Evolutionary conservation across 306 rosid genomes (phyloP).

Genomic region (Trifolium subterraneum): DNA sequence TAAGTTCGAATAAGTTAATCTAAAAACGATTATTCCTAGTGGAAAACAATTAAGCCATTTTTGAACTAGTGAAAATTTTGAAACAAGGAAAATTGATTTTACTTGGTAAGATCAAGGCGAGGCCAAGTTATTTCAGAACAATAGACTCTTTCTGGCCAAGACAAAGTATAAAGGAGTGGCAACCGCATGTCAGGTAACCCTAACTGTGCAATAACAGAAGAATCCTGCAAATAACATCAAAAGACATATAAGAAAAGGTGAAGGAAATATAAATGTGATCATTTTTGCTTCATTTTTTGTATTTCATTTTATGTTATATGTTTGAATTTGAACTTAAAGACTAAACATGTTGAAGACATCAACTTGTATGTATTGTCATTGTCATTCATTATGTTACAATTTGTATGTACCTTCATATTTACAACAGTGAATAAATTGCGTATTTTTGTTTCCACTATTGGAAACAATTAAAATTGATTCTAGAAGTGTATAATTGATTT

Average conservation of each 20-base stretch:
- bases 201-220: conserved; percentile 84
- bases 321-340: conserved; percentile 10
- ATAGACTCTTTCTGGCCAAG: conserved; percentile 86
- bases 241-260: neutral
- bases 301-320: neutral
- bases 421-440: neutral
- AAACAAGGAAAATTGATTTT: conserved; percentile 37
- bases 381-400: neutral
- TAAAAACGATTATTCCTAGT: neutral
- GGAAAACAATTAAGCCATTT: too few relatives aligned
- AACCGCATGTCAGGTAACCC: conserved; percentile 93
- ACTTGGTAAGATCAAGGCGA: conserved; percentile 93
- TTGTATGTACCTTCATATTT: neutral
- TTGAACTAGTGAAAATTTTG: too few relatives aligned
- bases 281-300: conserved; percentile 2
- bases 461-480: too few relatives aligned
- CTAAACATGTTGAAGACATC: neutral
- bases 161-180: conserved; percentile 82
- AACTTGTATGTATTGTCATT: neutral
- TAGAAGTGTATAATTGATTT: too few relatives aligned
- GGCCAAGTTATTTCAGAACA: conserved; percentile 93
- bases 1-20: neutral
- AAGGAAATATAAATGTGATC: neutral
- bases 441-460: too few relatives aligned
- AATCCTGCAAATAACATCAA: conserved; percentile 63